Percentiles rank a stretch among this genome's conserved stretches.
These are phyloP conservation scores for Fusarium buxicola DNA, from an alignment of 2,329 filamentous ascomycete genomes.

Conservation along the genomic window DNA sequence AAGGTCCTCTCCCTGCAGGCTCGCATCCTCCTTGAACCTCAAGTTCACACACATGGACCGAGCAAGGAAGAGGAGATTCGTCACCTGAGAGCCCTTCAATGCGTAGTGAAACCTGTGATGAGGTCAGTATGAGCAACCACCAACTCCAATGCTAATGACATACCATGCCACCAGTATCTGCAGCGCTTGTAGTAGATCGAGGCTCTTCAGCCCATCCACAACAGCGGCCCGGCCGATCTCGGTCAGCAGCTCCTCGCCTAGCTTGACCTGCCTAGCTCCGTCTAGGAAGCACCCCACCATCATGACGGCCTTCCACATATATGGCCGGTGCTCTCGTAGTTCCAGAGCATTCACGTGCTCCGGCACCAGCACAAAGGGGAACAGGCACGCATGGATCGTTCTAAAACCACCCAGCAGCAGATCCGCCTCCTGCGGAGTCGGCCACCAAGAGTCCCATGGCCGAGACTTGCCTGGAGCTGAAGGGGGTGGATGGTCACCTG, in stretches of 20 bases:
- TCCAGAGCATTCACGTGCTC: constrained; percentile 50
- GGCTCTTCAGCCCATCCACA: constrained; percentile 55
- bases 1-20: constrained; percentile 34
- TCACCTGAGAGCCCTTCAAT: constrained; percentile 62
- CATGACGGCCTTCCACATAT: constrained; percentile 64
- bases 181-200: constrained; percentile 62
- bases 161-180: constrained; percentile 61
- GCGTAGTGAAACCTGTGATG: constrained; percentile 59
- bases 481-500: constrained; percentile 19
- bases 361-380: constrained; percentile 61
- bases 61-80: constrained; percentile 61
- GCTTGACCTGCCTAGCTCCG: constrained; percentile 55
- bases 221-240: constrained; percentile 57
- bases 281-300: constrained; percentile 57
- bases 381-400: constrained; percentile 50
- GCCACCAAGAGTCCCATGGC: constrained; percentile 54
- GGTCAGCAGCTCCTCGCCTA: constrained; percentile 58
- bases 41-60: constrained; percentile 59
- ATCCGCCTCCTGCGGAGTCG: constrained; percentile 55
- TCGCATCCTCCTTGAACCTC: constrained; percentile 47
- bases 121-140: constrained; percentile 21
- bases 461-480: constrained; percentile 25
- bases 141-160: constrained; percentile 21
- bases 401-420: constrained; percentile 53
- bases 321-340: constrained; percentile 55